Evolutionary conservation across 2,329 filamentous ascomycete genomes (phyloP).

Genomic region (Emergomyces pasteurianus): DNA sequence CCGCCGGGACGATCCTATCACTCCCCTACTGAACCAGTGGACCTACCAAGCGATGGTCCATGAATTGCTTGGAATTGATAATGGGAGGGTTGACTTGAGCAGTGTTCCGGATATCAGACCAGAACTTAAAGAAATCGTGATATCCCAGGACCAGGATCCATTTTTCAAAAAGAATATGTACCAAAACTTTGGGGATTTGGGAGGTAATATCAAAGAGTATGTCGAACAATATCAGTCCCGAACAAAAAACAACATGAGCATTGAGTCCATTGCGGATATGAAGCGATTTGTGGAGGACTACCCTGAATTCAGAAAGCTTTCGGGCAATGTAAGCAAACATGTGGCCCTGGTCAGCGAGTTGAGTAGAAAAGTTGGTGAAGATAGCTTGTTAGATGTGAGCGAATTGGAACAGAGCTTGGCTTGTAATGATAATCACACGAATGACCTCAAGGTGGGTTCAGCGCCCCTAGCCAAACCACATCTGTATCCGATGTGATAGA

Average conservation of each 20-base stretch:
- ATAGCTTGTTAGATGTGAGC: conserved; percentile 87
- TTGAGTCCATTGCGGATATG: conserved; percentile 97
- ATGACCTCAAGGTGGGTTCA: conserved; percentile 66
- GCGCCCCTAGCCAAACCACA: not conserved
- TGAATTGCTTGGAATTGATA: conserved; percentile 83
- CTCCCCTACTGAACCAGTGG: conserved; percentile 90
- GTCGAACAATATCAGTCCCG: conserved; percentile 97
- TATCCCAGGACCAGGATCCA: conserved; percentile 93
- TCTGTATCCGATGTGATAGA: not conserved
- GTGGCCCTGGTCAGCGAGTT: conserved; percentile 92
- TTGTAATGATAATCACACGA: conserved; percentile 88
- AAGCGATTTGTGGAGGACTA: conserved; percentile 99
- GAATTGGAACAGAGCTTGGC: conserved; percentile 94
- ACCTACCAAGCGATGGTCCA: conserved; percentile 99
- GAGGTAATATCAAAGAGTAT: conserved; percentile 96
- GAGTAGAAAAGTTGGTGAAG: conserved; percentile 71
- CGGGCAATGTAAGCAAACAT: conserved; percentile 96
- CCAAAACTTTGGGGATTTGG: conserved; percentile 89
- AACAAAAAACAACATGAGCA: conserved; percentile 90
- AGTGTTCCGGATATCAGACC: conserved; percentile 72
- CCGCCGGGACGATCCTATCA: conserved; percentile 86
- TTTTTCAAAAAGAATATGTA: conserved; percentile 99
- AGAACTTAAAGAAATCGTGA: conserved; percentile 83
- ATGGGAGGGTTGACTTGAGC: conserved; percentile 83
- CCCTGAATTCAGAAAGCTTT: conserved; percentile 91